Percentiles rank a stretch among this genome's conserved stretches.
Conservation (phyloP, 257 asterid species). For the Scutellaria minor region DNA sequence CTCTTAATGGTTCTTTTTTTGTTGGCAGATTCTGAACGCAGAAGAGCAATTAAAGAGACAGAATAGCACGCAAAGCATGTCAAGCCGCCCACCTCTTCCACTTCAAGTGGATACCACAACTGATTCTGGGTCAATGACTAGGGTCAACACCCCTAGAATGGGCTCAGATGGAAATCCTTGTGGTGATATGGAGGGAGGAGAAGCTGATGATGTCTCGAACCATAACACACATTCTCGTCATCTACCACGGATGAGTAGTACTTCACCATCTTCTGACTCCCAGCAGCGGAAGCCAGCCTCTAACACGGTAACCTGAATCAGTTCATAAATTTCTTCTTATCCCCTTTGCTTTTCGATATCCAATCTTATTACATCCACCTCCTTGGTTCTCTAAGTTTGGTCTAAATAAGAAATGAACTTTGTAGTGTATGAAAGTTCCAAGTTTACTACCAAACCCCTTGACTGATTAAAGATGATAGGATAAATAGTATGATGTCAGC, state of each 20-base stretch:
- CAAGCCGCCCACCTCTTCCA: constrained; percentile 63
- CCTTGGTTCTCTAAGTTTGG: too few relatives aligned
- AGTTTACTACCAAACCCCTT: too few relatives aligned
- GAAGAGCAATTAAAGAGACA: constrained; percentile 85
- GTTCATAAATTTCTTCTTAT: not conserved
- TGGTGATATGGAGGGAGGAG: constrained; percentile 69
- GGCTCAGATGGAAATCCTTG: constrained; percentile 68
- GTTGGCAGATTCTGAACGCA: constrained; percentile 77
- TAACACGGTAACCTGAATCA: constrained; percentile 51
- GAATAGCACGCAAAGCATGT: constrained; percentile 52
- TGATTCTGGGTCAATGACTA: constrained; percentile 81
- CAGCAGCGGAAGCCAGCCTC: constrained; percentile 64
- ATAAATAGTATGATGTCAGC: too few relatives aligned
- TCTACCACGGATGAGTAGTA: constrained; percentile 68
- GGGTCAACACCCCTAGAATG: constrained; percentile 73
- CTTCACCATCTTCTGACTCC: constrained; percentile 86
- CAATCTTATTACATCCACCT: not conserved
- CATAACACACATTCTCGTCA: constrained; percentile 57
- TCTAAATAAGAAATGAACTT: too few relatives aligned
- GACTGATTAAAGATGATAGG: too few relatives aligned
- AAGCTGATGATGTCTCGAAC: constrained; percentile 64
- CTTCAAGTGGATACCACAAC: constrained; percentile 77
- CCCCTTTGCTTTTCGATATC: constrained; percentile 8
- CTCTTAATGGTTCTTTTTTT: constrained; percentile 12
- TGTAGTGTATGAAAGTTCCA: too few relatives aligned